Conservation (phyloP, 2,329 filamentous ascomycete genomes). For the Zalaria obscura region DNA sequence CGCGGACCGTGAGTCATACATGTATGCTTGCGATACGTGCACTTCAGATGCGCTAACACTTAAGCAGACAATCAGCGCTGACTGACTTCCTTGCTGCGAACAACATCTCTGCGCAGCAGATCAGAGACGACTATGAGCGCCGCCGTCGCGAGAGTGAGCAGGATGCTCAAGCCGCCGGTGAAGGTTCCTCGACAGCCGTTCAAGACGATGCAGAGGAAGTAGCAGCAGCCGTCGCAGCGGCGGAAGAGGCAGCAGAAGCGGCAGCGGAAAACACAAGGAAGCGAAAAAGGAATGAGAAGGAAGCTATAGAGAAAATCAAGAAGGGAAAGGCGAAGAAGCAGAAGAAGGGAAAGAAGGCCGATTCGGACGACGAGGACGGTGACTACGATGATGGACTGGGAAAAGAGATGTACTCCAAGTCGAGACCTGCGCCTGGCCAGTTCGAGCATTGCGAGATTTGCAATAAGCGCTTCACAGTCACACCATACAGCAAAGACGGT, state of each 20-base stretch:
- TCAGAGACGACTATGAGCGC: conserved; percentile 43
- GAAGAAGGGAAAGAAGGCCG: conserved; percentile 28
- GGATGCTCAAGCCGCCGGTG: conserved; percentile 20
- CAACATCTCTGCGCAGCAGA: conserved; percentile 56
- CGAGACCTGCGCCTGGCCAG: conserved; percentile 60
- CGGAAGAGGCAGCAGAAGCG: conserved; percentile 21
- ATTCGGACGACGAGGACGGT: conserved; percentile 27
- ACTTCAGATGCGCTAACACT: conserved; percentile 3
- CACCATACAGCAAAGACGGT: conserved; percentile 70
- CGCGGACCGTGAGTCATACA: conserved; percentile 35
- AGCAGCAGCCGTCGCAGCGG: conserved; percentile 21
- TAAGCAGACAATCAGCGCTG: conserved; percentile 44
- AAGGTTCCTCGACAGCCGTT: conserved; percentile 19
- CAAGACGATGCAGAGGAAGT: conserved; percentile 18
- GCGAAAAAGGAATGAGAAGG: conserved; percentile 38
- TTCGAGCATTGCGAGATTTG: conserved; percentile 80
- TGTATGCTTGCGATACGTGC: background rate
- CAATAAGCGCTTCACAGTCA: conserved; percentile 81
- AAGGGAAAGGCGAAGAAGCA: conserved; percentile 36
- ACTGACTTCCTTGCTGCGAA: conserved; percentile 50
- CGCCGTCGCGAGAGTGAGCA: conserved; percentile 35
- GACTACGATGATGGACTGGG: conserved; percentile 34
- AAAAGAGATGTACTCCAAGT: conserved; percentile 40
- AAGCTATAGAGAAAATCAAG: conserved; percentile 24
- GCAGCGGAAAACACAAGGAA: conserved; percentile 34